Percentiles rank a stretch among this genome's conserved stretches.
Evolutionary conservation across 768 basidiomycete species (phyloP).

Genomic region (Zangia roseola): DNA sequence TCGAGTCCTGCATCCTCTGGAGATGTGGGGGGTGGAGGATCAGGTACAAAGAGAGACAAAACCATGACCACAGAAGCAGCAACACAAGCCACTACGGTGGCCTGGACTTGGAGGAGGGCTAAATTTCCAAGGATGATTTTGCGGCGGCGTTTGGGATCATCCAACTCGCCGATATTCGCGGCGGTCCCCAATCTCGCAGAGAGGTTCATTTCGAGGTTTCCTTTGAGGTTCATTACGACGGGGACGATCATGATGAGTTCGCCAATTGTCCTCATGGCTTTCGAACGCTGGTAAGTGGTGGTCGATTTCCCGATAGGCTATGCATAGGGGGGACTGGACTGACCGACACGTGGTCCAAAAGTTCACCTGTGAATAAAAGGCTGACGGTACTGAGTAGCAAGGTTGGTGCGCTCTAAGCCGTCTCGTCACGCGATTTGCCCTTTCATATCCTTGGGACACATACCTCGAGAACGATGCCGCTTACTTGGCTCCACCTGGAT

Average conservation of each 20-base stretch:
- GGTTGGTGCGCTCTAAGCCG: conserved; percentile 76
- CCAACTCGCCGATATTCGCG: conserved; percentile 90
- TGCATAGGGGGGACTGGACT: conserved; percentile 24
- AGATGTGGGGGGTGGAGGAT: conserved; percentile 16
- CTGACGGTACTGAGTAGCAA: conserved; percentile 82
- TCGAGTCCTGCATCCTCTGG: conserved; percentile 10
- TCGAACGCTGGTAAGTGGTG: conserved; percentile 64
- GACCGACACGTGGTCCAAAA: conserved; percentile 85
- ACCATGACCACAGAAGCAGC: conserved; percentile 78
- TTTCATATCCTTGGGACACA: conserved; percentile 25
- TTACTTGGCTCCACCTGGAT: conserved; percentile 53
- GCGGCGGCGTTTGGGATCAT: conserved; percentile 60
- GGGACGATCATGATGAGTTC: conserved; percentile 97
- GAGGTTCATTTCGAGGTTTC: conserved; percentile 99
- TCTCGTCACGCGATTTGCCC: conserved; percentile 2
- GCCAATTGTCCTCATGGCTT: conserved; percentile 84
- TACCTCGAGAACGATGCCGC: conserved; percentile 72
- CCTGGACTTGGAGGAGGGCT: conserved; percentile 88
- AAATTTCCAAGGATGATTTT: conserved; percentile 79
- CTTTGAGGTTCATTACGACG: conserved; percentile 91
- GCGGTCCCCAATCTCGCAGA: conserved; percentile 94
- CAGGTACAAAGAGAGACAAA: conserved; percentile 62
- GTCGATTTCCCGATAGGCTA: conserved; percentile 1
- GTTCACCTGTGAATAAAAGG: conserved; percentile 85
- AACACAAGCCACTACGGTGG: conserved; percentile 82